Conservation (phyloP, 148 eudicot genomes). For the Arbutus unedo region DNA sequence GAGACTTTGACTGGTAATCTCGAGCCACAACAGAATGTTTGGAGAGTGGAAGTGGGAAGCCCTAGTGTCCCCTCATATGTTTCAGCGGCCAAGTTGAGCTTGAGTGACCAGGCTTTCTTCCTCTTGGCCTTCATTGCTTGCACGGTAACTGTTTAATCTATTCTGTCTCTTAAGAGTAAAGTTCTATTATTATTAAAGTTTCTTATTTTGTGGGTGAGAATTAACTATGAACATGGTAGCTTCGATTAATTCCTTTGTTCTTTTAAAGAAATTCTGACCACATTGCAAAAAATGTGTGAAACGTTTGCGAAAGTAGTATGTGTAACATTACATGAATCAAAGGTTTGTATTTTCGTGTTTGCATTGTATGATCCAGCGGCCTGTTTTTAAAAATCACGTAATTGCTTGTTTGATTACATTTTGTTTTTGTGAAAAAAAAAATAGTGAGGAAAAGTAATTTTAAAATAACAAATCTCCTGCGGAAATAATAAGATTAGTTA, state of each 20-base stretch:
- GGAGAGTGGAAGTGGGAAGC: slow-evolving; percentile 36
- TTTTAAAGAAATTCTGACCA: not conserved
- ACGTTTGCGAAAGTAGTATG: not conserved
- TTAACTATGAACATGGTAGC: not conserved
- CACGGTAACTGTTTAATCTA: slow-evolving; percentile 35
- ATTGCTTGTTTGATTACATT: not conserved
- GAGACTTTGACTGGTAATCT: slow-evolving; percentile 5
- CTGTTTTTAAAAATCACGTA: not conserved
- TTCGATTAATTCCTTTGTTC: not conserved
- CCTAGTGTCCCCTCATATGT: slow-evolving; percentile 36
- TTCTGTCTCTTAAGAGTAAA: not conserved
- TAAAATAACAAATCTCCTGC: not conserved
- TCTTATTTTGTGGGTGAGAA: not conserved
- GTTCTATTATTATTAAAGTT: not conserved
- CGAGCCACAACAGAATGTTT: slow-evolving; percentile 13
- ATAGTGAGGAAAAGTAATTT: no score
- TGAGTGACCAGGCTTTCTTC: slow-evolving; percentile 61
- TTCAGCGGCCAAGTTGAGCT: slow-evolving; percentile 41
- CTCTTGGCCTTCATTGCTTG: slow-evolving; percentile 68
- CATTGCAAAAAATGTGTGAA: not conserved
- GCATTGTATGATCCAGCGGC: not conserved
- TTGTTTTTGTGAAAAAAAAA: not conserved
- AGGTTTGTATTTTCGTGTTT: not conserved
- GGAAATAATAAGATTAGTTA: not conserved
- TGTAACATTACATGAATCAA: not conserved